These are phyloP conservation scores for Grigorovia jiainica DNA, from an alignment of 805 yeast species.

Conservation along the genomic window DNA sequence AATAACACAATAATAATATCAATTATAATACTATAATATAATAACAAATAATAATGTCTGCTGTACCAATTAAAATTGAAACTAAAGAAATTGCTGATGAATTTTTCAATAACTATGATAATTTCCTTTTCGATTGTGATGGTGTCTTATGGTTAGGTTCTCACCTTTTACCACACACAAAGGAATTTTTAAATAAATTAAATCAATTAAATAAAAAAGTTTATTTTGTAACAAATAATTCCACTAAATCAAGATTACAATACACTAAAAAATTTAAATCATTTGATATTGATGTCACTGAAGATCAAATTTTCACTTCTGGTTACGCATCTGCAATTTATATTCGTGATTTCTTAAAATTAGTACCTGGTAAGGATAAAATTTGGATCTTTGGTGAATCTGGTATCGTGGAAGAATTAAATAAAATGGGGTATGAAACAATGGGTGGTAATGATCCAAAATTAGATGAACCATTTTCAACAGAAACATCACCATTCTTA, in stretches of 20 bases:
- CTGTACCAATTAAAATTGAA: constrained; percentile 38
- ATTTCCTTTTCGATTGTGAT: constrained; percentile 91
- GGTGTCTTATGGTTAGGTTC: constrained; percentile 95
- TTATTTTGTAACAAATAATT: constrained; percentile 90
- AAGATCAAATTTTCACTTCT: constrained; percentile 79
- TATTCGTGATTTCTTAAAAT: constrained; percentile 60
- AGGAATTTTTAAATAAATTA: constrained; percentile 63
- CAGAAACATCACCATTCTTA: constrained; percentile 43
- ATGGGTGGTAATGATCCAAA: constrained; percentile 77
- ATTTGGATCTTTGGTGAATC: constrained; percentile 84
- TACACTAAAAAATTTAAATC: constrained; percentile 69
- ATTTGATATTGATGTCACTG: constrained; percentile 34
- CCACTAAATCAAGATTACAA: constrained; percentile 76
- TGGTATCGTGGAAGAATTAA: constrained; percentile 77
- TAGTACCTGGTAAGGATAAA: constrained; percentile 62
- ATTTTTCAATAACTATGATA: constrained; percentile 62
- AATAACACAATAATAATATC: not conserved
- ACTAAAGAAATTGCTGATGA: constrained; percentile 39
- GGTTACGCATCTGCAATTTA: constrained; percentile 89
- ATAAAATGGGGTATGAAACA: constrained; percentile 60
- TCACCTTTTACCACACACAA: constrained; percentile 65
- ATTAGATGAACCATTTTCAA: constrained; percentile 44
- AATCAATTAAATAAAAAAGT: constrained; percentile 49
- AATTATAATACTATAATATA: not conserved
- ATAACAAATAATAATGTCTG: not conserved